Evolutionary conservation across 2,329 filamentous ascomycete species (phyloP).

Genomic region (Lachnellula suecica): DNA sequence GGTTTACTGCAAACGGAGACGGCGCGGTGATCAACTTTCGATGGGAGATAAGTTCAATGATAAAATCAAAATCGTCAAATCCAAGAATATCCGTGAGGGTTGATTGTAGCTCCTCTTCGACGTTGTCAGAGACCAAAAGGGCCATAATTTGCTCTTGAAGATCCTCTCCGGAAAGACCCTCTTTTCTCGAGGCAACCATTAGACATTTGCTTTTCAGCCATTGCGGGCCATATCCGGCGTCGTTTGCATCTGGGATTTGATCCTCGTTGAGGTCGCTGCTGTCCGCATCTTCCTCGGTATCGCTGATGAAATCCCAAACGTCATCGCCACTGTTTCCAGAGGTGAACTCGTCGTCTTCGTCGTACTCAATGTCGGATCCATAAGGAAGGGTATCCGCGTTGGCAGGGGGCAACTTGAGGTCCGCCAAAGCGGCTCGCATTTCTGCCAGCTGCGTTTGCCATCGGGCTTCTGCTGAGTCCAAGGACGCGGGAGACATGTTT

Average conservation of each 20-base stretch:
- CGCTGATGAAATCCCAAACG: conserved; percentile 89
- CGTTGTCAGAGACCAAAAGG: conserved; percentile 64
- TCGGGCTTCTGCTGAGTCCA: conserved; percentile 49
- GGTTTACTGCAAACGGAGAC: conserved; percentile 33
- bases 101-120: conserved; percentile 88
- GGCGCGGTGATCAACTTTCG: conserved; percentile 64
- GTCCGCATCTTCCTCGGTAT: conserved; percentile 64
- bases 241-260: conserved; percentile 25
- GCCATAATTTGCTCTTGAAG: conserved; percentile 77
- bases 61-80: conserved; percentile 89
- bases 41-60: conserved; percentile 84
- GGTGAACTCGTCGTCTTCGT: conserved; percentile 57
- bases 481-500: conserved; percentile 18
- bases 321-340: conserved; percentile 70
- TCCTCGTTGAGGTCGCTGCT: conserved; percentile 63
- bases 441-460: conserved; percentile 84
- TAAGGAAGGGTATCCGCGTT: conserved; percentile 48
- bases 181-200: conserved; percentile 61
- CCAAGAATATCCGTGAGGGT: conserved; percentile 86
- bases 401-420: conserved; percentile 54
- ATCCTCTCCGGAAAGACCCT: conserved; percentile 66
- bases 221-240: conserved; percentile 49
- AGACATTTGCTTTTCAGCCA: conserved; percentile 76
- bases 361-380: conserved; percentile 58
- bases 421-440: conserved; percentile 83